These are phyloP conservation scores for Cladosporium sphaerospermum DNA, from an alignment of 2,329 filamentous ascomycete genomes.

Conservation along the genomic window DNA sequence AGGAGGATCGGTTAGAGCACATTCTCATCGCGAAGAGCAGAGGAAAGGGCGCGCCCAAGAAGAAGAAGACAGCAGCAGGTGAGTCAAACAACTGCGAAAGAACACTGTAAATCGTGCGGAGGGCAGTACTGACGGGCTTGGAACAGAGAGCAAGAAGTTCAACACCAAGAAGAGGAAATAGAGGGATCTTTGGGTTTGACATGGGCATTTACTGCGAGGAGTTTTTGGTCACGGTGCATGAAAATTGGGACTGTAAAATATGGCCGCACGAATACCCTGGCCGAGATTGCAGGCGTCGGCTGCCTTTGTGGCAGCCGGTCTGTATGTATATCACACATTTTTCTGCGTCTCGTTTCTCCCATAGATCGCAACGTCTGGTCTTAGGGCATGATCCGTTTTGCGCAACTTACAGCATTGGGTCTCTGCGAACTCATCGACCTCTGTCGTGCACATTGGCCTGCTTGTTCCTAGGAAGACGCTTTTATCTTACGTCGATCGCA, in stretches of 20 bases:
- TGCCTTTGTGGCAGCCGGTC: background rate
- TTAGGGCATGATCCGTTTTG: too few relatives aligned
- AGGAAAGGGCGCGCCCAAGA: slow-evolving; percentile 85
- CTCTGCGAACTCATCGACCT: too few relatives aligned
- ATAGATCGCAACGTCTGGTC: too few relatives aligned
- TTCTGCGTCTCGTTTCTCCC: background rate
- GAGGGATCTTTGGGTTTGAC: background rate
- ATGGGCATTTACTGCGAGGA: slow-evolving; percentile 1
- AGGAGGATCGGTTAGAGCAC: slow-evolving; percentile 73
- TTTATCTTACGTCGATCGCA: too few relatives aligned
- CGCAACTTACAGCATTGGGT: too few relatives aligned
- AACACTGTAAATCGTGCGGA: background rate
- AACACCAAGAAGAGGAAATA: slow-evolving; percentile 14
- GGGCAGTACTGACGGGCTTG: background rate
- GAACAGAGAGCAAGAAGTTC: slow-evolving; percentile 14
- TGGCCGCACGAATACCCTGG: slow-evolving; percentile 6
- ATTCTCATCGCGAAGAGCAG: slow-evolving; percentile 58
- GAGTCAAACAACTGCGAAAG: slow-evolving; percentile 17
- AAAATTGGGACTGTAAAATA: slow-evolving; percentile 7
- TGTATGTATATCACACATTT: slow-evolving; percentile 10
- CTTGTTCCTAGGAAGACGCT: too few relatives aligned
- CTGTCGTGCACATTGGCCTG: too few relatives aligned
- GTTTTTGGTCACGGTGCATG: slow-evolving; percentile 5
- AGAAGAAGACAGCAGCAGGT: slow-evolving; percentile 62
- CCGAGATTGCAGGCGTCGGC: slow-evolving; percentile 1